These are phyloP conservation scores for Acanthamoeba healyi DNA, from an alignment of 208 protist species.

Conservation along the genomic window DNA sequence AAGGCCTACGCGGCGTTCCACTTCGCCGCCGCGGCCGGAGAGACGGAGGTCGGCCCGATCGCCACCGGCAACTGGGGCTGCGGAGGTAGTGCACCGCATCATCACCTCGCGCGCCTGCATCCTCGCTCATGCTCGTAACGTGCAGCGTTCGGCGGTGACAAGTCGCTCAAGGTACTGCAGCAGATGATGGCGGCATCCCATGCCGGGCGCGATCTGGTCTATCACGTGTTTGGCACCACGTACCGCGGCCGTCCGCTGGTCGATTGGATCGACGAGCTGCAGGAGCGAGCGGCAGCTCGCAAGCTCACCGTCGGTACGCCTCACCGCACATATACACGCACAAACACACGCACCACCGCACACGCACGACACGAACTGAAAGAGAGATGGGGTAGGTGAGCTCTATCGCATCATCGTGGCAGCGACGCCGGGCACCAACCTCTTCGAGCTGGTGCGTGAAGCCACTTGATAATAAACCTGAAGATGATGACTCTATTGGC, in stretches of 20 bases:
- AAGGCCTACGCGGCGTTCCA: conserved; percentile 13
- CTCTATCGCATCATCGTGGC: too few species aligned
- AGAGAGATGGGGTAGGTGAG: too few species aligned
- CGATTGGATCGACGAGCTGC: not conserved
- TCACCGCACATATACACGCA: too few species aligned
- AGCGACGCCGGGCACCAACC: too few species aligned
- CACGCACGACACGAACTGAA: too few species aligned
- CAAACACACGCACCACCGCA: too few species aligned
- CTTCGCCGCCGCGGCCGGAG: not conserved
- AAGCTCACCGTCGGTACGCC: not conserved
- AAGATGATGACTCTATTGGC: too few species aligned
- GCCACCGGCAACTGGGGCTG: conserved; percentile 54
- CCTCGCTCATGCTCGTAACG: too few species aligned
- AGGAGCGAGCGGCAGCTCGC: not conserved
- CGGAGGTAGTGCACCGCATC: too few species aligned
- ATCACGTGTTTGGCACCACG: not conserved
- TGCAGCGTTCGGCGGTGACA: conserved; percentile 26
- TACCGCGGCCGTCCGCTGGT: not conserved
- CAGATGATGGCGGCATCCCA: conserved; percentile 9
- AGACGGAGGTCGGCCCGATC: not conserved
- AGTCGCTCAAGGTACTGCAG: conserved; percentile 24
- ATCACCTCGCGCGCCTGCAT: too few species aligned
- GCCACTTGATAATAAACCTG: too few species aligned
- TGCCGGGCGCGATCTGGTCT: conserved; percentile 1
- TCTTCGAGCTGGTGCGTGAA: too few species aligned